These are phyloP conservation scores for Candolleomyces eurysporus DNA, from an alignment of 768 basidiomycete genomes.

Conservation along the genomic window DNA sequence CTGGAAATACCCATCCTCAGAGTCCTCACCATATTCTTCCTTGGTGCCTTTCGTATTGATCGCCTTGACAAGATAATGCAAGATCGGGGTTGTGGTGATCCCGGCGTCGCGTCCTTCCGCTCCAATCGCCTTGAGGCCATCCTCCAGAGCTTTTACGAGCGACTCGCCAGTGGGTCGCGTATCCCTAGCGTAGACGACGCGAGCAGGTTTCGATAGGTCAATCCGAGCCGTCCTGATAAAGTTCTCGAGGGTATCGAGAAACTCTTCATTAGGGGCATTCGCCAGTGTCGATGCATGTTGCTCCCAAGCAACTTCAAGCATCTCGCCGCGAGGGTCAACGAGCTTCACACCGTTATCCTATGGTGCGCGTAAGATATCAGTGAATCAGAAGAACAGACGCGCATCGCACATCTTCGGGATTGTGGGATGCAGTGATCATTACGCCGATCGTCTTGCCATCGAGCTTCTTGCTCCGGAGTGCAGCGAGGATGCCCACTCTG, in stretches of 20 bases:
- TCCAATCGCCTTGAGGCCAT: conserved; percentile 75
- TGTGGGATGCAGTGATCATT: conserved; percentile 99
- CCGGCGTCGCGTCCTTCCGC: conserved; percentile 73
- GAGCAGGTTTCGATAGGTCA: conserved; percentile 73
- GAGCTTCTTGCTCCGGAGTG: conserved; percentile 86
- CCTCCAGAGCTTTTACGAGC: conserved; percentile 75
- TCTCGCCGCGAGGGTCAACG: conserved; percentile 95
- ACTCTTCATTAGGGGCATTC: conserved; percentile 79
- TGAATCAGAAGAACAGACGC: not conserved
- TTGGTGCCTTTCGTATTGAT: conserved; percentile 83
- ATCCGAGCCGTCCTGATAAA: conserved; percentile 69
- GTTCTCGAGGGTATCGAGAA: conserved; percentile 60
- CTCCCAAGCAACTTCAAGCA: conserved; percentile 96
- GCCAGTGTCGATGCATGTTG: conserved; percentile 80
- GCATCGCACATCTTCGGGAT: conserved; percentile 81
- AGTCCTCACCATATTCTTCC: conserved; percentile 77
- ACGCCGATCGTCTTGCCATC: conserved; percentile 92
- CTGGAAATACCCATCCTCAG: conserved; percentile 77
- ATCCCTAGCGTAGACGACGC: conserved; percentile 89
- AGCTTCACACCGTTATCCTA: conserved; percentile 99
- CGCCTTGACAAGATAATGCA: conserved; percentile 91
- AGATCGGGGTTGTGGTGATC: conserved; percentile 88
- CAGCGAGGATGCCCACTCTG: conserved; percentile 88
- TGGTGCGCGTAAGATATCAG: conserved; percentile 10
- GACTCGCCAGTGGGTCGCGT: conserved; percentile 84